Base-by-base conservation (phyloP, 208 protist species). In the Crithidia sp. region DNA sequence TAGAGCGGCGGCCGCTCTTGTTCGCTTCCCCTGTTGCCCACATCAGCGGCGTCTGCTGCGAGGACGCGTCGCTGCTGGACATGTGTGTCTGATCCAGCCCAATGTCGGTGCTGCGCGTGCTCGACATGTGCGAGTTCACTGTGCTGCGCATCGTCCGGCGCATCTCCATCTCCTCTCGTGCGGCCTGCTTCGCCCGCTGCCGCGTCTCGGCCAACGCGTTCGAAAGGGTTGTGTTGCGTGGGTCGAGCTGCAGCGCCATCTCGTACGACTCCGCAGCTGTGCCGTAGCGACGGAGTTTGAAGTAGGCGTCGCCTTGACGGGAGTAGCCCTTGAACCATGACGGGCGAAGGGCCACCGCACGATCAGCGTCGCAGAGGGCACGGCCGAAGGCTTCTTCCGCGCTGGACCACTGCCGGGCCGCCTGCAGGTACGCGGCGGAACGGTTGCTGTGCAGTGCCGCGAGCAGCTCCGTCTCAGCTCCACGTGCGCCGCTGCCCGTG, bases 371-470 rank as follows among this genome's bases (percentile, higher is more conserved):
- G 41, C 85, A 73, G 17, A 98, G 81, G 14, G 97, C 96, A 54
- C 74, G 81, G 41, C 83, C 83, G 70, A 89, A 91, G 41, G 86
- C 82, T 17, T 86, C 81, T 54, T 82, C 59, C 5, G 76, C 67
- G 14, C 28, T 76, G 19, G 72, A 28, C 82, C 85, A 74, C 52
- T 94, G 68, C 44, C 95, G 87, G 6, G 82, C 79, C 4, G 88
- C 79, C 60, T 93, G 83, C 44, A 94, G 67, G 75, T 94, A 96
- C 17, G 89, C 85, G n/a, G 97, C 96, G n/a, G 94, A 97, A 52
- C 97, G 89, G 82, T 99, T 99, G 72, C 91, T 97, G 87, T 96
- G 90, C 40, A 98, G 77, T 8, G 95, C 85, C n/a, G 96, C 82
- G 55, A 94, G 79, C 17, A 94, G 74, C 58, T 70, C 56, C 72